phyloP scores from a whole-genome alignment of 2,329 filamentous ascomycete genomes.

The Remersonia thermophila region DNA sequence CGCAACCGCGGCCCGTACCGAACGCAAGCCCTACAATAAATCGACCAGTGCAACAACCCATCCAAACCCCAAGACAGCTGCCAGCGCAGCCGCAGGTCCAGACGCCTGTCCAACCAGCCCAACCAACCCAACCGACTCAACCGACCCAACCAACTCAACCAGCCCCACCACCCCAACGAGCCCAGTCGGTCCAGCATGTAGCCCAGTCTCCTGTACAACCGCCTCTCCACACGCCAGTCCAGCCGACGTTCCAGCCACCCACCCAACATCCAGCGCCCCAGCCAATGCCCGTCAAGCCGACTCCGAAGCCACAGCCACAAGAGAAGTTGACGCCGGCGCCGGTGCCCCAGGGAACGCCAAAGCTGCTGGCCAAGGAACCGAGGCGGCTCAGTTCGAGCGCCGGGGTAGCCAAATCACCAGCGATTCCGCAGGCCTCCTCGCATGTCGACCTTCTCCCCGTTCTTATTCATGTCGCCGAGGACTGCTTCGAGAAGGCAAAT shows the following conservation, averaged over 20 bases:
- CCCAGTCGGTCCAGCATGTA: no score
- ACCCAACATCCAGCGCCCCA: no score
- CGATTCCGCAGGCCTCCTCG: slow-evolving; percentile 27
- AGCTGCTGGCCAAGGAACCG: slow-evolving; percentile 9
- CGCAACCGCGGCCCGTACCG: slow-evolving; percentile 9
- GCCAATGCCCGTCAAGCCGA: no score
- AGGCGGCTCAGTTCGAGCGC: slow-evolving; percentile 15
- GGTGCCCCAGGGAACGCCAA: background rate
- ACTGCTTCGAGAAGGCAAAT: slow-evolving; percentile 59
- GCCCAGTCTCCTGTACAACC: no score
- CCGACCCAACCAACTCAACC: no score
- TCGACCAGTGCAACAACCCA: slow-evolving; percentile 14
- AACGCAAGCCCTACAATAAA: background rate
- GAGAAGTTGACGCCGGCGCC: background rate
- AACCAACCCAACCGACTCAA: background rate
- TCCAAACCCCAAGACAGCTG: background rate
- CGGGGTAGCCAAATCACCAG: slow-evolving; percentile 24
- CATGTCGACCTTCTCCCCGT: slow-evolving; percentile 44
- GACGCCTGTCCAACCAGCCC: background rate
- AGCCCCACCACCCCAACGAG: no score
- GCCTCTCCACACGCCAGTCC: background rate
- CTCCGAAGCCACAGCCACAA: background rate
- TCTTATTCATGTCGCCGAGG: slow-evolving; percentile 60
- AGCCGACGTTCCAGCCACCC: background rate
- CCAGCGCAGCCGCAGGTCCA: background rate